Conservation (phyloP, 257 asterid species). For the Nicotiana obtusifolia region DNA sequence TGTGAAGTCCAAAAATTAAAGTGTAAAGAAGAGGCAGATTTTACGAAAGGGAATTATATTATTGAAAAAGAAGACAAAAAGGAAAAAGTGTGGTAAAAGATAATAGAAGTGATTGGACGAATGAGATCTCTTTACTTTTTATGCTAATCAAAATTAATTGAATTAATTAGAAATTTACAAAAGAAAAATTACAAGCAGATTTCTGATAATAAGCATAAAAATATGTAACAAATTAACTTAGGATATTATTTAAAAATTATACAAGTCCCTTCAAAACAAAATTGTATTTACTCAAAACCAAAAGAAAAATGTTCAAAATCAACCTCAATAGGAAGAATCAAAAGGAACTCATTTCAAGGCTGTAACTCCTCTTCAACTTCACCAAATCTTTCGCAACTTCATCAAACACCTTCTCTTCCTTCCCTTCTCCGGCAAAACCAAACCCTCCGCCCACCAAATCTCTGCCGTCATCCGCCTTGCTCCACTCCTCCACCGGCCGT, state of each 20-base stretch:
- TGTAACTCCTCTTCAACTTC: constrained; percentile 48
- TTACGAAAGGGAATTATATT: neutral
- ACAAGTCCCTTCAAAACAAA: no score
- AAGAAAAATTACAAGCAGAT: no score
- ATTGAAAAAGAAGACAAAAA: no score
- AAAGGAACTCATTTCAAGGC: constrained; percentile 66
- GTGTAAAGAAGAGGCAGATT: neutral
- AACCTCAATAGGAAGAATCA: constrained; percentile 18
- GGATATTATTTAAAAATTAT: no score
- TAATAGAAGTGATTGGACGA: no score
- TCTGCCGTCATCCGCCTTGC: constrained; percentile 17
- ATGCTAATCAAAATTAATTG: no score
- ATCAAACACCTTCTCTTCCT: constrained; percentile 21
- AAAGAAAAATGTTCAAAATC: neutral
- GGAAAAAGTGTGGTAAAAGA: no score
- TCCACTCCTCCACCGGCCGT: constrained; percentile 34
- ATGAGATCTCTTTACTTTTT: no score
- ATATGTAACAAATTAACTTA: no score
- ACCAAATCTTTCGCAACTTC: constrained; percentile 49
- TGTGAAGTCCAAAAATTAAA: neutral
- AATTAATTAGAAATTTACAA: no score
- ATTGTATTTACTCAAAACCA: no score
- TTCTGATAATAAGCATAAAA: no score
- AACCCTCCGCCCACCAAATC: constrained; percentile 39
- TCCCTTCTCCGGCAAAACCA: constrained; percentile 36